Percentiles rank a stretch among this genome's conserved stretches.
Evolutionary conservation across 805 yeast genomes (phyloP).

Genomic region (Lachancea thermotolerans): DNA sequence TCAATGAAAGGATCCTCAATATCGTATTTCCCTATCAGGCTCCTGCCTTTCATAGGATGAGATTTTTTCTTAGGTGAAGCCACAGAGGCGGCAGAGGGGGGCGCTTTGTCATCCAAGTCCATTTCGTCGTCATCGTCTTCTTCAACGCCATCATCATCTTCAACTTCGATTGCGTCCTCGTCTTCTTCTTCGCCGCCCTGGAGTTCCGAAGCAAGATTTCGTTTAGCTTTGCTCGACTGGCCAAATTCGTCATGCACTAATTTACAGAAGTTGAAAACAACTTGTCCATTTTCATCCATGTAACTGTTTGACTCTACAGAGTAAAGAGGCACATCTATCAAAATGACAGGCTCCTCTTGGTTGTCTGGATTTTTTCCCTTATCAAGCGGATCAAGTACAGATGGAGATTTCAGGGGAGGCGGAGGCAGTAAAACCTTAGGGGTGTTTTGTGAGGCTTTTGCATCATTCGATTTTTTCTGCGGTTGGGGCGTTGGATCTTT

Average conservation of each 20-base stretch:
- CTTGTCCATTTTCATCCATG: constrained; percentile 32
- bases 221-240: constrained; percentile 15
- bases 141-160: constrained; percentile 20
- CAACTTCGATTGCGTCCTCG: constrained; percentile 10
- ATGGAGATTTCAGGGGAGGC: constrained; percentile 20
- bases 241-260: constrained; percentile 17
- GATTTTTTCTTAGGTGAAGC: constrained; percentile 26
- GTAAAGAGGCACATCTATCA: constrained; percentile 28
- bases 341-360: constrained; percentile 19
- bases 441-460: constrained; percentile 11
- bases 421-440: constrained; percentile 20
- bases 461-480: constrained; percentile 4
- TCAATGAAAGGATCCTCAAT: constrained; percentile 93
- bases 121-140: constrained; percentile 24
- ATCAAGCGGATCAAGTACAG: constrained; percentile 17
- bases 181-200: constrained; percentile 13
- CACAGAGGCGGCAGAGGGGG: constrained; percentile 15
- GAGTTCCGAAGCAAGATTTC: constrained; percentile 19
- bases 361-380: constrained; percentile 10
- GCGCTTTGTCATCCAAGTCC: constrained; percentile 15
- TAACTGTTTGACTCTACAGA: constrained; percentile 23
- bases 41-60: constrained; percentile 45
- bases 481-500: constrained; percentile 8
- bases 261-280: constrained; percentile 26
- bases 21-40: constrained; percentile 87